Conservation (phyloP, 352 stramenopile genomes). For the Phytophthora europaea region DNA sequence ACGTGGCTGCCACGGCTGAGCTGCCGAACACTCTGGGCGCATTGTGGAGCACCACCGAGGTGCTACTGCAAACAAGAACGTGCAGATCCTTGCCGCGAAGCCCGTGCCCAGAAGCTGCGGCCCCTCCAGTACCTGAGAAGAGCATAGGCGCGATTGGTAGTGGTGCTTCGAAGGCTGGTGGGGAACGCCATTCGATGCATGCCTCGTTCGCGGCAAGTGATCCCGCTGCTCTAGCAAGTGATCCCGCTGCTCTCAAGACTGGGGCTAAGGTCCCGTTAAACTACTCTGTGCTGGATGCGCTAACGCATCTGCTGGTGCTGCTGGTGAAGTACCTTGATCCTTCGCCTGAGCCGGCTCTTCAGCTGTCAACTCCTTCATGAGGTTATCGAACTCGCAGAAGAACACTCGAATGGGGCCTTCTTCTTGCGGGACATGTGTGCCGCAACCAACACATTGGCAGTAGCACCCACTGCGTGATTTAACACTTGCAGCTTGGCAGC, state of each 20-base stretch:
- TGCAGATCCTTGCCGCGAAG: slow-evolving; percentile 85
- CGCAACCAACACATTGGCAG: too few relatives aligned
- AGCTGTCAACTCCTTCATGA: too few relatives aligned
- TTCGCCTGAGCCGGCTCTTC: slow-evolving; percentile 42
- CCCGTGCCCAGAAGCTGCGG: slow-evolving; percentile 62
- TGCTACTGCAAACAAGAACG: slow-evolving; percentile 83
- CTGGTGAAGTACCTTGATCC: slow-evolving; percentile 96
- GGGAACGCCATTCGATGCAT: slow-evolving; percentile 91
- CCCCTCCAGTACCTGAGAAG: slow-evolving; percentile 43
- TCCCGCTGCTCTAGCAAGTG: slow-evolving; percentile 42
- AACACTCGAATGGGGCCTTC: too few relatives aligned
- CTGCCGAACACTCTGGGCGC: slow-evolving; percentile 93
- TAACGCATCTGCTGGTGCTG: slow-evolving; percentile 97
- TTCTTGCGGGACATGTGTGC: too few relatives aligned
- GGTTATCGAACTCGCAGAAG: too few relatives aligned
- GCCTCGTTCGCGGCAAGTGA: slow-evolving; percentile 60
- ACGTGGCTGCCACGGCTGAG: slow-evolving; percentile 91
- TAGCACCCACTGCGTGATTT: too few relatives aligned
- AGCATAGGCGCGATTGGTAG: slow-evolving; percentile 70
- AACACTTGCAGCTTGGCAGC: too few relatives aligned
- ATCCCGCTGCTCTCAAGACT: slow-evolving; percentile 46
- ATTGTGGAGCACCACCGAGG: slow-evolving; percentile 87
- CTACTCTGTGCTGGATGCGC: slow-evolving; percentile 97
- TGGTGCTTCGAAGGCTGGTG: slow-evolving; percentile 37
- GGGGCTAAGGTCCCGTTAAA: slow-evolving; percentile 74